Base-by-base conservation (phyloP, 2,329 filamentous ascomycete species). In the Monilinia vaccinii-corymbosi region DNA sequence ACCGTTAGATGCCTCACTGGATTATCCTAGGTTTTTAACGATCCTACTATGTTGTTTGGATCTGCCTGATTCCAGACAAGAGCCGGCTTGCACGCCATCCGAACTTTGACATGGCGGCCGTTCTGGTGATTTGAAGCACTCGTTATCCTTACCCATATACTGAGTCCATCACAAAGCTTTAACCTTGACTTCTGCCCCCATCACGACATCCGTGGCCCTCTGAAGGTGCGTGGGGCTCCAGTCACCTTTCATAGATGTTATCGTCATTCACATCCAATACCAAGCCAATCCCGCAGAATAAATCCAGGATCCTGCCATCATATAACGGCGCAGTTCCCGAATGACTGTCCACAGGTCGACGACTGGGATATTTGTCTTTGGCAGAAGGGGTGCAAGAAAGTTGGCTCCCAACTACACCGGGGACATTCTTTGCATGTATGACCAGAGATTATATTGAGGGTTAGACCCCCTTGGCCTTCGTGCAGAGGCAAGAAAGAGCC, bases 121-220 rank as follows among this genome's bases (percentile, higher is more conserved):
- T 53, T 44, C 51, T 53, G 51, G 38, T 25, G 38, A 53, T 44
- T 21, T 52, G 36, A 44, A 53, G 51, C 51, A 53, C 51, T 53
- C 51, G 18, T 53, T 44, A 32, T 53, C 38, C 51, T 44, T 53
- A 31, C 51, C 38, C 25, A 44, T 21, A 32, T 44, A 44, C 25
- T 32, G 51, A 53, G 51, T 32, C 38, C 21, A 16, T 40, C 25
- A 18, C 38, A 31, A 53, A 44, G 25, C 51, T 44, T 25, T 53
- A 53, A 53, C 51, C 36, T 53, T 53, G 38, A 53, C 51, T 53
- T 38, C 25, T 51, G 21, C 38, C 25, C 51, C 50, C 44, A 53
- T 36, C 16, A 16, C 51, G 38, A 32, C 38, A 23, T 32, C 21
- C 51, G 42, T 53, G 38, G 13, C 25, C 38, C 36, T 21, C 38